Evolutionary conservation across 306 rosid species (phyloP).

Genomic region (Hylodesmum podocarpum): DNA sequence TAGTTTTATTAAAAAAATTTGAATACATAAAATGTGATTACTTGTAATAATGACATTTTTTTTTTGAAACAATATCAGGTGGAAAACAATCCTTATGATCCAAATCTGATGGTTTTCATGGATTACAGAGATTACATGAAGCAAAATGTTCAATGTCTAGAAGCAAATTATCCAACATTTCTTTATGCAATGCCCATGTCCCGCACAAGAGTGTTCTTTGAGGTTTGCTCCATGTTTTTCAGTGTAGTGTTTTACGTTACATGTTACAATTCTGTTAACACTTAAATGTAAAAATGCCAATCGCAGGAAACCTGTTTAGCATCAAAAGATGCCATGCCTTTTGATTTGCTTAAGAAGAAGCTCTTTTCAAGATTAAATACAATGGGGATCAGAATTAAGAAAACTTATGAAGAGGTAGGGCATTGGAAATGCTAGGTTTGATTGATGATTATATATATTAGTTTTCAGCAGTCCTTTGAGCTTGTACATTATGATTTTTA

Average conservation of each 20-base stretch:
- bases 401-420: slow-evolving; percentile 87
- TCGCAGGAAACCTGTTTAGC: slow-evolving; percentile 98
- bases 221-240: slow-evolving; percentile 56
- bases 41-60: not conserved
- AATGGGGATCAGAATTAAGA: slow-evolving; percentile 76
- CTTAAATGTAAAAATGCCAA: slow-evolving; percentile 12
- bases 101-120: slow-evolving; percentile 95
- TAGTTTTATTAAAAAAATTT: not conserved
- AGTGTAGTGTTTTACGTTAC: slow-evolving; percentile 11
- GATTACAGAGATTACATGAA: slow-evolving; percentile 87
- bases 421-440: slow-evolving; percentile 23
- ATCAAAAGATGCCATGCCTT: slow-evolving; percentile 95
- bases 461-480: slow-evolving; percentile 3
- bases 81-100: slow-evolving; percentile 93
- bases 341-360: slow-evolving; percentile 82
- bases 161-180: slow-evolving; percentile 86
- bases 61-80: slow-evolving; percentile 60
- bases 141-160: slow-evolving; percentile 55
- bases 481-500: slow-evolving; percentile 12
- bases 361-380: slow-evolving; percentile 80
- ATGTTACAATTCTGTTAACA: slow-evolving; percentile 7
- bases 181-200: slow-evolving; percentile 97
- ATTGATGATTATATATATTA: too few relatives aligned
- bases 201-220: slow-evolving; percentile 86
- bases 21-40: not conserved